These are phyloP conservation scores for Prunus dulcis DNA, from an alignment of 306 rosid genomes.

Conservation along the genomic window DNA sequence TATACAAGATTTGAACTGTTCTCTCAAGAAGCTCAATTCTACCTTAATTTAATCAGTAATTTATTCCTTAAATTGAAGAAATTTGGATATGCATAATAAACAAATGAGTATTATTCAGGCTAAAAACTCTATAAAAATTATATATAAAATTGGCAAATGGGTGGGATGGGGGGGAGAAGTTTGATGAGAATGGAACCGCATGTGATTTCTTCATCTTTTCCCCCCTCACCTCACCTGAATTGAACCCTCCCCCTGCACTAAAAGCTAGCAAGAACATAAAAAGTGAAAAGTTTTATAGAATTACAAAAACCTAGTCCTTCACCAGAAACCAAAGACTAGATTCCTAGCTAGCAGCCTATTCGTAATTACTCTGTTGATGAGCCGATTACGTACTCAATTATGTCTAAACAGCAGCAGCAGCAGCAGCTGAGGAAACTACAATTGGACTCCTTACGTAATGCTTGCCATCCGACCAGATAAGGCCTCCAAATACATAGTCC, in stretches of 20 bases:
- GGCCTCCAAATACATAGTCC: constrained; percentile 36
- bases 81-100: not conserved
- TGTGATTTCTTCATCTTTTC: not conserved
- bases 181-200: not conserved
- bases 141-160: not conserved
- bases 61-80: not conserved
- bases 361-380: not conserved
- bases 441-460: constrained; percentile 63
- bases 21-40: too few relatives aligned
- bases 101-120: not conserved
- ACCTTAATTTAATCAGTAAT: not conserved
- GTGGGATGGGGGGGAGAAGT: not conserved
- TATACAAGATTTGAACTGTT: too few relatives aligned
- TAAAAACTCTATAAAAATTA: not conserved
- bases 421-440: constrained; percentile 32
- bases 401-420: not conserved
- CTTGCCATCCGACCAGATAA: constrained; percentile 59
- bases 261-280: not conserved
- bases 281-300: not conserved
- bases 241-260: not conserved
- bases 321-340: not conserved
- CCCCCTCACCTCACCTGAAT: not conserved
- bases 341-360: not conserved
- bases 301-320: not conserved
- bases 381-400: not conserved